phyloP scores from a whole-genome alignment of 805 yeast species.

The Yamadazyma ubonensis region DNA sequence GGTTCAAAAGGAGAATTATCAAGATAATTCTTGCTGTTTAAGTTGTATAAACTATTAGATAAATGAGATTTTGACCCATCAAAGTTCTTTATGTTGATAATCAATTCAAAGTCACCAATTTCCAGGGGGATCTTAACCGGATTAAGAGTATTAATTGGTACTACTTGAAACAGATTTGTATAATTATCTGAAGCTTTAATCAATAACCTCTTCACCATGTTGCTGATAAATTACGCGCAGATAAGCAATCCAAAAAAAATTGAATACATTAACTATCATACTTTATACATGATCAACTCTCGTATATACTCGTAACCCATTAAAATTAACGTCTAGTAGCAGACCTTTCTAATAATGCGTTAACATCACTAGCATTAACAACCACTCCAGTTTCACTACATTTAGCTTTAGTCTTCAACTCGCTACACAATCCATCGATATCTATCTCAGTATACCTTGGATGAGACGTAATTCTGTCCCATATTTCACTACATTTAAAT shows the following conservation, averaged over 20 bases:
- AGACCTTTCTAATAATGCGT: constrained; percentile 43
- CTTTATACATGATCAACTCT: not conserved
- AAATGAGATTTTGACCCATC: constrained; percentile 42
- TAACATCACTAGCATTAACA: constrained; percentile 76
- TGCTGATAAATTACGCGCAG: not conserved
- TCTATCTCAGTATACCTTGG: constrained; percentile 92
- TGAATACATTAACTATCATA: not conserved
- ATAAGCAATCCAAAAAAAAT: not conserved
- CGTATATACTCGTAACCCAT: not conserved
- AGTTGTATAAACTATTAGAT: constrained; percentile 30
- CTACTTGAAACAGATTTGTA: constrained; percentile 24
- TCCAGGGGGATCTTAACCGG: constrained; percentile 38
- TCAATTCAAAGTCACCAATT: constrained; percentile 37
- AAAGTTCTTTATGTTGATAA: constrained; percentile 47
- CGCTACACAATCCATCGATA: constrained; percentile 89
- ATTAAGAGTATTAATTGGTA: constrained; percentile 45
- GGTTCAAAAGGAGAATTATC: constrained; percentile 17
- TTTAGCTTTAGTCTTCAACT: constrained; percentile 87
- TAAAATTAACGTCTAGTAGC: constrained; percentile 12
- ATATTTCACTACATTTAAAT: constrained; percentile 81
- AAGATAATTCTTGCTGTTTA: constrained; percentile 27
- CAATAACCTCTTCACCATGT: constrained; percentile 29
- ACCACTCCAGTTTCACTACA: constrained; percentile 94
- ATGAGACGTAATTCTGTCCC: constrained; percentile 95
- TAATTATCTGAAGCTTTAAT: constrained; percentile 31